Percentiles rank a stretch among this genome's conserved stretches.
Evolutionary conservation across 2,329 filamentous ascomycete genomes (phyloP).

Genomic region (Xylaria arbuscula): DNA sequence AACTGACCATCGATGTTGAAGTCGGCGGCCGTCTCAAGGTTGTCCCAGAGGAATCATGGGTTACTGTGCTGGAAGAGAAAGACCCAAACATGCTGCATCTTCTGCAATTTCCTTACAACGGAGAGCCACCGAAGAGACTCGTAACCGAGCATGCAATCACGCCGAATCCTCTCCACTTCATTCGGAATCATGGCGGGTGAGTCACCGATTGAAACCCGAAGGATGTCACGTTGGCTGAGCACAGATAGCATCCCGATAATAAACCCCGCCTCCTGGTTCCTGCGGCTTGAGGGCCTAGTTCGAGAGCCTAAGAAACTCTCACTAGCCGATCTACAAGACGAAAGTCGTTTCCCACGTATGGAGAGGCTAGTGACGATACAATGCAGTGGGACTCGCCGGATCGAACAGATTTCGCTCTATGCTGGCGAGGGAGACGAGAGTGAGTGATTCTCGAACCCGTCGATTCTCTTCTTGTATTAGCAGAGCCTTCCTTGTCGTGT

Average conservation of each 20-base stretch:
- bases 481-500: not conserved
- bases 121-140: constrained; percentile 68
- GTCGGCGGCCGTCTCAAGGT: constrained; percentile 57
- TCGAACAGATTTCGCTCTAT: constrained; percentile 75
- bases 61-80: constrained; percentile 66
- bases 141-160: constrained; percentile 68
- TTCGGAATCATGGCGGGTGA: constrained; percentile 76
- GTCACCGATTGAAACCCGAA: not conserved
- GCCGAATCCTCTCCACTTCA: constrained; percentile 68
- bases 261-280: constrained; percentile 63
- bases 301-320: constrained; percentile 67
- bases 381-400: constrained; percentile 74
- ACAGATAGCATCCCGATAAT: constrained; percentile 68
- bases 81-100: constrained; percentile 70
- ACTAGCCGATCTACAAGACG: constrained; percentile 69
- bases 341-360: constrained; percentile 68
- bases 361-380: constrained; percentile 71
- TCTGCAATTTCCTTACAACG: constrained; percentile 73
- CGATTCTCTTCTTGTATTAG: not conserved
- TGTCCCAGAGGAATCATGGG: constrained; percentile 69
- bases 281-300: constrained; percentile 70
- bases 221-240: constrained; percentile 7
- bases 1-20: constrained; percentile 11
- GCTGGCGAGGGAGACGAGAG: constrained; percentile 73
- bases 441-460: not conserved